Base-by-base conservation (phyloP, 768 basidiomycete genomes). In the Rossbeevera mucosa region DNA sequence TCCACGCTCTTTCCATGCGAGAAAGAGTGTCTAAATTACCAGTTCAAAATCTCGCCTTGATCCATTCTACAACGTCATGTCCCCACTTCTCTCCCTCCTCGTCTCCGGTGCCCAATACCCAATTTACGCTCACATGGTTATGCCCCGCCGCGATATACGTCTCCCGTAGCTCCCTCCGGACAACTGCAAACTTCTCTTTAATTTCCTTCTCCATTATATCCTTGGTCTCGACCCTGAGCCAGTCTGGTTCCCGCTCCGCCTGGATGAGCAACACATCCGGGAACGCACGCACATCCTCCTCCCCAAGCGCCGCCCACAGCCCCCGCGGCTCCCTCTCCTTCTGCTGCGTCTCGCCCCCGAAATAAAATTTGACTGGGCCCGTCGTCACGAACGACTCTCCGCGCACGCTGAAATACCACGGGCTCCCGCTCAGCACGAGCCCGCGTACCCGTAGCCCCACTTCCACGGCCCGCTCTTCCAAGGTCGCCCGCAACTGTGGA, bases 31-130 rank as follows among this genome's bases (percentile, higher is more conserved):
- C 42, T 36, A 3, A 8, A 11, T 47, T 12, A 22, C 6, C 64
- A 52, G 28, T 36, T 5, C 18, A 38, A 8, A 60, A 16, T 47
- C 31, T 60, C 30, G 59, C 58, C 45, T 66, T 63, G 49, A 75
- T 57, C 70, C 69, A 76, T 7, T 55, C 47, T 3, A 61, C 66
- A 28, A 78, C 74, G 16, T 80, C 74, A 50, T 77, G 69, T 0
- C 72, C 83, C 83, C 85, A 86, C 29, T 78, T 73, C 58, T 86
- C 85, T n/a, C 80, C 85, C 57, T 80, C 64, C 16, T 76, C 80
- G 9, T 83, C 68, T 2, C 85, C 83, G 2, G 74, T 77, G 2
- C 71, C 63, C 51, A 84, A 60, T 12, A 74, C 74, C 70, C 71
- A 75, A 47, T 76, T 74, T 12, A 75, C 59, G 51, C 83, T 86